Conservation (phyloP, 208 protist genomes). For the Perkinsela sp. region DNA sequence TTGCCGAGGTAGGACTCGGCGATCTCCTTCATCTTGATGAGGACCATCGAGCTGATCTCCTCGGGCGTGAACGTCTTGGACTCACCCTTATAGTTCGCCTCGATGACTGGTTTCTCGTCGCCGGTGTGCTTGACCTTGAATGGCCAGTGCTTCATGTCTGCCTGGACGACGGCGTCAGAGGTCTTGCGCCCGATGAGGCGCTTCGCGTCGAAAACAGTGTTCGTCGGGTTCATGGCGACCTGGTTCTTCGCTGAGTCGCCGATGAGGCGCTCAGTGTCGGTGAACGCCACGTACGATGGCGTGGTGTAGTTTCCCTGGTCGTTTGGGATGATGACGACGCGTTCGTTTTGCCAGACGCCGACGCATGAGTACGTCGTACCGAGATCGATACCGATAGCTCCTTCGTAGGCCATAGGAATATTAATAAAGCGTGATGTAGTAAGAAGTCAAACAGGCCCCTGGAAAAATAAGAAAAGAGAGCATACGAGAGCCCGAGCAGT, state of each 20-base stretch:
- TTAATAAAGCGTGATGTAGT: too few relatives aligned
- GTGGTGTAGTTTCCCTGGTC: conserved; percentile 79
- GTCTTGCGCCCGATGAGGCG: conserved; percentile 71
- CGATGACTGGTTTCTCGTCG: conserved; percentile 36
- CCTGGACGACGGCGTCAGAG: conserved; percentile 47
- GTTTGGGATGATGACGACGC: conserved; percentile 74
- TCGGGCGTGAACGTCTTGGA: conserved; percentile 59
- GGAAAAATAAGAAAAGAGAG: too few relatives aligned
- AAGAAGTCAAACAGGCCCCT: too few relatives aligned
- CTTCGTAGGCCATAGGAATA: conserved; percentile 6
- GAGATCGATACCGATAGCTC: conserved; percentile 63
- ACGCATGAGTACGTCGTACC: conserved; percentile 89
- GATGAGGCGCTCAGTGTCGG: conserved; percentile 32
- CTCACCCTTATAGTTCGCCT: conserved; percentile 27
- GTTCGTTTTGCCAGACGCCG: conserved; percentile 79
- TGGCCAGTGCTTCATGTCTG: conserved; percentile 75
- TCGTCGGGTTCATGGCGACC: conserved; percentile 38
- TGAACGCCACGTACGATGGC: conserved; percentile 78
- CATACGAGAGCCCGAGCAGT: too few relatives aligned
- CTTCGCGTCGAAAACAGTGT: conserved; percentile 83
- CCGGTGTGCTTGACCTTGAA: conserved; percentile 67
- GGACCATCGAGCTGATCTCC: conserved; percentile 83
- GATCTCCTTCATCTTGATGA: conserved; percentile 84
- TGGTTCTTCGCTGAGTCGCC: conserved; percentile 73
- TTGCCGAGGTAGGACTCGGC: conserved; percentile 70